Percentiles rank a stretch among this genome's conserved stretches.
Evolutionary conservation across 2,329 filamentous ascomycete genomes (phyloP).

Genomic region (Saccharata proteae): DNA sequence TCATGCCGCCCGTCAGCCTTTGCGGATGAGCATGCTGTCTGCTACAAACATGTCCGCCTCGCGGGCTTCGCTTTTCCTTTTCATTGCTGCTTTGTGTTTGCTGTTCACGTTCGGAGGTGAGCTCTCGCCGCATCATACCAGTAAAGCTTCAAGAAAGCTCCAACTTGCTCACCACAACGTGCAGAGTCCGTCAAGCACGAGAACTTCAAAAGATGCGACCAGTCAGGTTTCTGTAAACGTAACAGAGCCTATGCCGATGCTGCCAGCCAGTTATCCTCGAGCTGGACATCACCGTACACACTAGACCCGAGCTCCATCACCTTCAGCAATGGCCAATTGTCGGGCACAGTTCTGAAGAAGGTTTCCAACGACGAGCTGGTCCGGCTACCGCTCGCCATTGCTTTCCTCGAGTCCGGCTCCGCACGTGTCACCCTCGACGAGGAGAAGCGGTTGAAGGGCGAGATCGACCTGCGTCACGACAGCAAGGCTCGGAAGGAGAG

Average conservation of each 20-base stretch:
- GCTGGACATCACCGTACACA: slow-evolving; percentile 71
- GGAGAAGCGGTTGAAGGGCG: slow-evolving; percentile 75
- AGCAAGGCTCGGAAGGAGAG: slow-evolving; percentile 81
- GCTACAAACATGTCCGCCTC: slow-evolving; percentile 34
- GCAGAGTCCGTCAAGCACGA: slow-evolving; percentile 64
- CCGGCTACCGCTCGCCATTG: slow-evolving; percentile 69
- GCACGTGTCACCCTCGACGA: slow-evolving; percentile 85
- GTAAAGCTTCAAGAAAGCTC: slow-evolving; percentile 3
- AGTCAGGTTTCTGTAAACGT: slow-evolving; percentile 94
- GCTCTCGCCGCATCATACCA: slow-evolving; percentile 1
- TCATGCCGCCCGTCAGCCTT: no score
- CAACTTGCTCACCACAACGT: slow-evolving; percentile 5
- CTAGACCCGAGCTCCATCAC: slow-evolving; percentile 59
- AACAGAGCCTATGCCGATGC: slow-evolving; percentile 83
- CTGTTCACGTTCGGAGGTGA: slow-evolving; percentile 24
- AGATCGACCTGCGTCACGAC: slow-evolving; percentile 75
- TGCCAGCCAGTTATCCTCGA: slow-evolving; percentile 49
- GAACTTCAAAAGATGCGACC: slow-evolving; percentile 92
- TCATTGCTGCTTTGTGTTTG: slow-evolving; percentile 21
- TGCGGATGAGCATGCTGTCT: slow-evolving; percentile 10
- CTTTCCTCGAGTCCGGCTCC: slow-evolving; percentile 81
- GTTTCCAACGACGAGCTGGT: slow-evolving; percentile 56
- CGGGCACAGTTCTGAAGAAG: slow-evolving; percentile 71
- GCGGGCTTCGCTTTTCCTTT: slow-evolving; percentile 45
- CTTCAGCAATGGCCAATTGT: slow-evolving; percentile 69